These are phyloP conservation scores for Phytophthora cactorum DNA, from an alignment of 352 stramenopile species.

Conservation along the genomic window DNA sequence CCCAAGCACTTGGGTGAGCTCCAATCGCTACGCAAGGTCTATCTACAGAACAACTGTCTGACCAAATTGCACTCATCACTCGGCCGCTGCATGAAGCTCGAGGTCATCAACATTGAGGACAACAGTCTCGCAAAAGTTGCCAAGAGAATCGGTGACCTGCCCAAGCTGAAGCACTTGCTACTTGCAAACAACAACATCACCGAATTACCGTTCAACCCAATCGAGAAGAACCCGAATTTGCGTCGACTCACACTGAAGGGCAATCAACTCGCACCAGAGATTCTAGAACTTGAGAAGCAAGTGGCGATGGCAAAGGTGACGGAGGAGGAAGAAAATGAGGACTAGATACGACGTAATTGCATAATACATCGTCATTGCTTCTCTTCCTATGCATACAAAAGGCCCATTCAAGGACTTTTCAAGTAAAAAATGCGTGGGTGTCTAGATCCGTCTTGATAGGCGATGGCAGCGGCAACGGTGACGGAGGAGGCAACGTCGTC, in stretches of 20 bases:
- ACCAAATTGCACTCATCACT: slow-evolving; percentile 83
- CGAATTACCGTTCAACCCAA: slow-evolving; percentile 80
- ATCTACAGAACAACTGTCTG: slow-evolving; percentile 85
- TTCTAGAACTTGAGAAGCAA: slow-evolving; percentile 69
- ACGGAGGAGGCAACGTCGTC: slow-evolving; percentile 38
- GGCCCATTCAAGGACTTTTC: slow-evolving; percentile 11
- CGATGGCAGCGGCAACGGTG: slow-evolving; percentile 69
- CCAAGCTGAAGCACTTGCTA: slow-evolving; percentile 80
- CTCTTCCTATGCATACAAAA: slow-evolving; percentile 25
- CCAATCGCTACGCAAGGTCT: slow-evolving; percentile 75
- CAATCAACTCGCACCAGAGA: slow-evolving; percentile 66
- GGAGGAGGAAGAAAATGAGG: slow-evolving; percentile 57
- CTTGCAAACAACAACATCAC: slow-evolving; percentile 87
- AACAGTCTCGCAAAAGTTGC: slow-evolving; percentile 85
- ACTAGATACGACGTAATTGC: slow-evolving; percentile 18
- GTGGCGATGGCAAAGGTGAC: slow-evolving; percentile 61
- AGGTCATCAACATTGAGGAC: slow-evolving; percentile 87
- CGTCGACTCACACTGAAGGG: slow-evolving; percentile 82
- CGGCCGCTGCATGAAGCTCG: slow-evolving; percentile 74
- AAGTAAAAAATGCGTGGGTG: slow-evolving; percentile 88
- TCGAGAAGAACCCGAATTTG: slow-evolving; percentile 71
- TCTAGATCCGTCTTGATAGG: slow-evolving; percentile 88
- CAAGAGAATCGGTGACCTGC: slow-evolving; percentile 83
- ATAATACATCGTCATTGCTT: slow-evolving; percentile 27
- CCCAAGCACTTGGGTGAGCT: slow-evolving; percentile 81